Evolutionary conservation across 2,329 filamentous ascomycete genomes (phyloP).

Genomic region (Chalara sp.): DNA sequence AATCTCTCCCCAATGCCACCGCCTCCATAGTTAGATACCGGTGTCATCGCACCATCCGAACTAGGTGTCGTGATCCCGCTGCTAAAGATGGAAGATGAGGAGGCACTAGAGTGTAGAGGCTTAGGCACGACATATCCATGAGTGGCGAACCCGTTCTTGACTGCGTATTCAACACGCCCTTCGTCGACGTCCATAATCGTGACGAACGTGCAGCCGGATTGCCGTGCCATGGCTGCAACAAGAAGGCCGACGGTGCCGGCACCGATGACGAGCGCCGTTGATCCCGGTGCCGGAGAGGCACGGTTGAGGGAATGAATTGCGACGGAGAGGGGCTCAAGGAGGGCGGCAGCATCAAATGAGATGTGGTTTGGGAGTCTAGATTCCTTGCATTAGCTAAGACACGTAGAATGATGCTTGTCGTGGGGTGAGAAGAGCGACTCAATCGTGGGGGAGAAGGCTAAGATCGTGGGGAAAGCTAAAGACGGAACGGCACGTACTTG

Average conservation of each 20-base stretch:
- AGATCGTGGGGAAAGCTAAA: not conserved
- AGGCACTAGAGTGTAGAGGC: conserved; percentile 35
- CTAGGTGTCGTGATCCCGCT: conserved; percentile 43
- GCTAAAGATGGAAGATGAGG: conserved; percentile 33
- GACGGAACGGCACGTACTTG: conserved; percentile 36
- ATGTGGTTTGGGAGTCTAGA: conserved; percentile 49
- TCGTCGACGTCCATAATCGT: conserved; percentile 55
- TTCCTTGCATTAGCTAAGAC: not conserved
- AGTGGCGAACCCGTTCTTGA: conserved; percentile 52
- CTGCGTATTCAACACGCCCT: conserved; percentile 52
- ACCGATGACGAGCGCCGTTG: conserved; percentile 56
- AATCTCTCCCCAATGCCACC: conserved; percentile 36
- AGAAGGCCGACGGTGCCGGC: conserved; percentile 58
- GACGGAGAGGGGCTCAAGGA: conserved; percentile 56
- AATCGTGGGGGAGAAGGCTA: too few species aligned
- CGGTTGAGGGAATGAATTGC: conserved; percentile 56
- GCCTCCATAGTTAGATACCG: conserved; percentile 31
- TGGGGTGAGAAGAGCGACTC: too few species aligned
- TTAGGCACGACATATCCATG: conserved; percentile 49
- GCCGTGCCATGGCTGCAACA: conserved; percentile 54
- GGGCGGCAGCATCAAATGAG: conserved; percentile 51
- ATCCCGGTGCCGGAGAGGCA: conserved; percentile 43
- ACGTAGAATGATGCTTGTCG: too few species aligned
- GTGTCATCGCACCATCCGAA: conserved; percentile 29
- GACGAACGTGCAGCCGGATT: conserved; percentile 51